Evolutionary conservation across 2,329 filamentous ascomycete genomes (phyloP).

Genomic region (Seiridium cupressi): DNA sequence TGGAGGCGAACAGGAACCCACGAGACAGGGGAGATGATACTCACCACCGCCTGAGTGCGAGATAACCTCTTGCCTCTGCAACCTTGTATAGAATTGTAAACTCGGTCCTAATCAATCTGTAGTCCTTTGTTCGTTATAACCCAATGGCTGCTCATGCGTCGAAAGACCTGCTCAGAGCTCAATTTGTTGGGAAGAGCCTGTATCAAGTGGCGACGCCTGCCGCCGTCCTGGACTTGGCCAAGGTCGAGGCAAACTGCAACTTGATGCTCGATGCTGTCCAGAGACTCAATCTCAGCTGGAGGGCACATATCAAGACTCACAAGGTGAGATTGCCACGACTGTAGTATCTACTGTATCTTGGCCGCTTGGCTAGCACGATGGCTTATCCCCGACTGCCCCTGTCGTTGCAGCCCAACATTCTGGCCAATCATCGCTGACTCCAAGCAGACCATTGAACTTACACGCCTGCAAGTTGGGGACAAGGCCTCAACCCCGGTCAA

Average conservation of each 20-base stretch:
- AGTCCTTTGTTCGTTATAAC: no score
- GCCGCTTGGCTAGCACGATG: background rate
- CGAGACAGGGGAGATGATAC: no score
- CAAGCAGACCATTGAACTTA: constrained; percentile 61
- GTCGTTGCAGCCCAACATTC: background rate
- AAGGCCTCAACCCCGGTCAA: constrained; percentile 46
- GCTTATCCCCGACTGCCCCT: background rate
- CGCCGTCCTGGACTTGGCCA: constrained; percentile 65
- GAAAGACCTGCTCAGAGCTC: constrained; percentile 34
- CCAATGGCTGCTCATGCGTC: constrained; percentile 8
- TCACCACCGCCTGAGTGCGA: no score
- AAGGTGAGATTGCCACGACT: constrained; percentile 51
- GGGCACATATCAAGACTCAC: constrained; percentile 81
- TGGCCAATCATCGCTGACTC: constrained; percentile 2
- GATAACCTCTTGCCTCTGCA: no score
- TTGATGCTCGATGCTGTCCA: constrained; percentile 67
- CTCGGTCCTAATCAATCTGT: no score
- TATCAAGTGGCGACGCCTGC: constrained; percentile 63
- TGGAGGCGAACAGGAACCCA: no score
- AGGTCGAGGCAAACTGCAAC: constrained; percentile 65
- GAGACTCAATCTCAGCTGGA: constrained; percentile 61
- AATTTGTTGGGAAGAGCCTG: constrained; percentile 60
- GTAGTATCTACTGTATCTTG: background rate
- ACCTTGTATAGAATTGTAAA: no score
- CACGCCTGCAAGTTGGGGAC: constrained; percentile 67